Evolutionary conservation across 139 green algal species (phyloP).

Genomic region (Eudorina sp.): DNA sequence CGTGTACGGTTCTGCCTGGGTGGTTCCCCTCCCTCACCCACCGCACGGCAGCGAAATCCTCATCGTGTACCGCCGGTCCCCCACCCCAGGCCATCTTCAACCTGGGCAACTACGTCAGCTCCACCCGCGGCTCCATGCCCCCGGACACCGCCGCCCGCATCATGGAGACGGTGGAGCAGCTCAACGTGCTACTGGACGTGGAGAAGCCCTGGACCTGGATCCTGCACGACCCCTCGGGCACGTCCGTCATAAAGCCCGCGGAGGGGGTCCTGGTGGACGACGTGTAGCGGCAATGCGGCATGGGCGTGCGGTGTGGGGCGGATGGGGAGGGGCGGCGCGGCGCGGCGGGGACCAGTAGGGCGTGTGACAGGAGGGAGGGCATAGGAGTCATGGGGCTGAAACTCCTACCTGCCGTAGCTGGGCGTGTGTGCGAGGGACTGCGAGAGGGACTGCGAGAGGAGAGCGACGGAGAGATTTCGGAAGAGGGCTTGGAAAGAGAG

Average conservation of each 20-base stretch:
- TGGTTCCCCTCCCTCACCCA: no score
- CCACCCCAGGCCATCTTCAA: conserved; percentile 66
- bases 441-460: no score
- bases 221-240: conserved; percentile 68
- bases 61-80: background rate
- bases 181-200: conserved; percentile 69
- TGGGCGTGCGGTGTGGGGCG: background rate
- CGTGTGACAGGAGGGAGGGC: no score
- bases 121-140: conserved; percentile 34
- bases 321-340: background rate
- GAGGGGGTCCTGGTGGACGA: conserved; percentile 61
- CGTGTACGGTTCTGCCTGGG: no score
- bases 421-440: no score
- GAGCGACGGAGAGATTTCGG: no score
- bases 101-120: conserved; percentile 61
- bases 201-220: conserved; percentile 69
- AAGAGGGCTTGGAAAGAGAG: no score
- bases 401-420: no score
- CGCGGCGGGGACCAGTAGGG: no score
- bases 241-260: conserved; percentile 55
- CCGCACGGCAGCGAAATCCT: no score
- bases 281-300: no score
- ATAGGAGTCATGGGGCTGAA: no score
- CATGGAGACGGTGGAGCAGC: conserved; percentile 64
- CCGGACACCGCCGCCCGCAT: conserved; percentile 63